phyloP scores from a whole-genome alignment of 192 early-diverging fungal species.

The Podila epicladia region DNA sequence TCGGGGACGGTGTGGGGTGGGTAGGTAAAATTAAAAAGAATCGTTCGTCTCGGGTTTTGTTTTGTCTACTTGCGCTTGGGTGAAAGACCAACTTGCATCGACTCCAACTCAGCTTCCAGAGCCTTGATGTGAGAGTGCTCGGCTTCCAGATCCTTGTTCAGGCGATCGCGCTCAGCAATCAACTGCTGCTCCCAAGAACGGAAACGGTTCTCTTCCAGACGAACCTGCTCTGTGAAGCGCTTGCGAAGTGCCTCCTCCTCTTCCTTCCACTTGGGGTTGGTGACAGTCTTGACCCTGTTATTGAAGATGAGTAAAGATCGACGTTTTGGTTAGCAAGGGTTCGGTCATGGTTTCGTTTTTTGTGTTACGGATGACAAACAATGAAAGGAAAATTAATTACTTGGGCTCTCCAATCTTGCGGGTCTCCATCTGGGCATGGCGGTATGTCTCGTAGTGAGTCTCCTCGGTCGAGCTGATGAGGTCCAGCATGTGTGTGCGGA shows the following conservation, averaged over 20 bases:
- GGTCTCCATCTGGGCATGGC: slow-evolving; percentile 87
- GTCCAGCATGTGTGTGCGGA: slow-evolving; percentile 98
- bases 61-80: slow-evolving; percentile 47
- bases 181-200: slow-evolving; percentile 98
- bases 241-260: slow-evolving; percentile 96
- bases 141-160: slow-evolving; percentile 98
- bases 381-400: slow-evolving; percentile 40
- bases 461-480: slow-evolving; percentile 95
- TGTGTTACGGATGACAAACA: background rate
- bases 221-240: slow-evolving; percentile 98
- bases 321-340: too few relatives aligned
- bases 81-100: slow-evolving; percentile 49
- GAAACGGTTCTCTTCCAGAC: slow-evolving; percentile 97
- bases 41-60: background rate
- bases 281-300: slow-evolving; percentile 72
- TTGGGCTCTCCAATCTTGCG: slow-evolving; percentile 90
- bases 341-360: too few relatives aligned
- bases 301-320: too few relatives aligned
- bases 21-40: too few relatives aligned
- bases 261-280: slow-evolving; percentile 97
- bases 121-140: slow-evolving; percentile 95
- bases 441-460: slow-evolving; percentile 94
- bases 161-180: slow-evolving; percentile 96
- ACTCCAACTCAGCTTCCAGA: slow-evolving; percentile 86
- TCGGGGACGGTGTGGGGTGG: too few relatives aligned